phyloP scores from a whole-genome alignment of 139 green algal genomes.

The Tetradesmus obliquus region DNA sequence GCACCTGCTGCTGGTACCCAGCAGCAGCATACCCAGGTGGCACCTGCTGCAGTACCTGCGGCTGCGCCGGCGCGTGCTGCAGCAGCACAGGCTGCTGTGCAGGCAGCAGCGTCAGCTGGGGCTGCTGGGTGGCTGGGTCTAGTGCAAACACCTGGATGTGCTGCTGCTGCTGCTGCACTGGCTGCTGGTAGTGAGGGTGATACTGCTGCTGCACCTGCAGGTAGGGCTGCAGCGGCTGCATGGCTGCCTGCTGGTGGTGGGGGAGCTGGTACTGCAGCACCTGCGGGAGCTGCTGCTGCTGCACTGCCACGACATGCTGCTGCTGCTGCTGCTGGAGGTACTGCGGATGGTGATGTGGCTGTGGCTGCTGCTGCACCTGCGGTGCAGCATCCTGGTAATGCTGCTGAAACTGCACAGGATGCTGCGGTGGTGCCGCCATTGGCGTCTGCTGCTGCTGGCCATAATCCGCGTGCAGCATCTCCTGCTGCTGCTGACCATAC shows the following conservation, averaged over 20 bases:
- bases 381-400: not conserved
- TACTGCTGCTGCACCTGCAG: not conserved
- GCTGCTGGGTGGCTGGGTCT: not conserved
- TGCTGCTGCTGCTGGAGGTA: slow-evolving; percentile 18
- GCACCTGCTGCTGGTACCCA: not conserved
- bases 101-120: not conserved
- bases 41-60: not conserved
- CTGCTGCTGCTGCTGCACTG: not conserved
- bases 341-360: not conserved
- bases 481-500: not conserved
- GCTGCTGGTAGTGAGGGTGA: not conserved
- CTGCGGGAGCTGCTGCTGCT: not conserved
- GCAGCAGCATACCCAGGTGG: not conserved
- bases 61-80: not conserved
- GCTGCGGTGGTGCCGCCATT: not conserved
- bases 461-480: no score
- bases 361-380: not conserved
- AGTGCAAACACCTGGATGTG: not conserved
- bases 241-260: not conserved
- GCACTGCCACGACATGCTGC: not conserved
- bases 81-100: not conserved
- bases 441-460: no score
- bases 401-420: not conserved
- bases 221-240: not conserved
- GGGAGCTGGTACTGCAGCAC: not conserved